Evolutionary conservation across 306 rosid genomes (phyloP).

Genomic region (Arachis hypogaea): DNA sequence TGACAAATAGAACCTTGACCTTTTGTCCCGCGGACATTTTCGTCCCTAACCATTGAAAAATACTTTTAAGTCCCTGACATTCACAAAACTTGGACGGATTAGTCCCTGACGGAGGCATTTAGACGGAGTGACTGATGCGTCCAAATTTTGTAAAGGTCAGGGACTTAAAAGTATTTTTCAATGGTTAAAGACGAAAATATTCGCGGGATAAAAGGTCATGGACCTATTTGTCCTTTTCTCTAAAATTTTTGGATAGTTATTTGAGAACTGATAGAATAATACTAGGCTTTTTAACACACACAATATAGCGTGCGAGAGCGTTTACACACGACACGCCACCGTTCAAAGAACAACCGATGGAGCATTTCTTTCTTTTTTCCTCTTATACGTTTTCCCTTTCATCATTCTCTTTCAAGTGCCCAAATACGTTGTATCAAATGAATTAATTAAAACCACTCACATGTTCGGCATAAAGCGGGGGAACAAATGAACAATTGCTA

Average conservation of each 20-base stretch:
- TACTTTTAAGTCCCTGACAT: no score
- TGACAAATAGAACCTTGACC: no score
- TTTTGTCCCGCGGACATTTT: no score
- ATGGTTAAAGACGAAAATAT: no score
- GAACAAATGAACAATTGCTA: conserved; percentile 10
- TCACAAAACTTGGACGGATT: no score
- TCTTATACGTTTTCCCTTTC: conserved; percentile 18
- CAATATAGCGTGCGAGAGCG: neutral
- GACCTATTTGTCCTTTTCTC: neutral
- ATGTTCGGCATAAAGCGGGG: conserved; percentile 31
- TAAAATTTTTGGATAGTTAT: no score
- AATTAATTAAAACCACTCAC: conserved; percentile 11
- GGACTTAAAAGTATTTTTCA: no score
- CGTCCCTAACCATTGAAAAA: no score
- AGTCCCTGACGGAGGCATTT: no score
- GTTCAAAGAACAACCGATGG: conserved; percentile 20
- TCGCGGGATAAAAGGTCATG: neutral
- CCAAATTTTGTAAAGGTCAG: no score
- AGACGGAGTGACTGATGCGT: no score
- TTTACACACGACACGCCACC: conserved; percentile 49
- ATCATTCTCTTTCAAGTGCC: conserved; percentile 32
- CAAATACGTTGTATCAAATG: conserved; percentile 40
- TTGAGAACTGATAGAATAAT: no score
- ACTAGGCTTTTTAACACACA: conserved; percentile 29
- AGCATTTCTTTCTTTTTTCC: conserved; percentile 5